phyloP scores from a whole-genome alignment of 805 yeast genomes.

The Monosporozyma aerobia region DNA sequence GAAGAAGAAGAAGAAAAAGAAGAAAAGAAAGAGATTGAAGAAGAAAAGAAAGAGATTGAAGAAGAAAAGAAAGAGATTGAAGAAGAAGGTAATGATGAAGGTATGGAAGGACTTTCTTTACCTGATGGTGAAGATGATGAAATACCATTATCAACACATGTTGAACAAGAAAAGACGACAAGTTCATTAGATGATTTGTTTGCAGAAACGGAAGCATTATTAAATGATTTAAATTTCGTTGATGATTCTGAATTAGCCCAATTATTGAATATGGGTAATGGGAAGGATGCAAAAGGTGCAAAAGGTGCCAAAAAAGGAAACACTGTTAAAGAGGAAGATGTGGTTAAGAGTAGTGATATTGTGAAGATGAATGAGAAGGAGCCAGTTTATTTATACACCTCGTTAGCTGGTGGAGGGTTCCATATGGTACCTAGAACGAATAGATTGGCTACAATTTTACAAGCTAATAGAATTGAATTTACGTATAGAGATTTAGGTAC shows the following conservation, averaged over 20 bases:
- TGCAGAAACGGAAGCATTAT: constrained; percentile 27
- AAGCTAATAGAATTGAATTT: constrained; percentile 62
- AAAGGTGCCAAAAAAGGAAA: neutral
- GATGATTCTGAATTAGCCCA: constrained; percentile 17
- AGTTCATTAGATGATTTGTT: constrained; percentile 10
- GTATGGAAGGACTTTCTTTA: too few species aligned
- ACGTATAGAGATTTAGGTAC: constrained; percentile 75
- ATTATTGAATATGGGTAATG: constrained; percentile 6
- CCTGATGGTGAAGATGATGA: neutral
- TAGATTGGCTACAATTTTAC: constrained; percentile 61
- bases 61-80: neutral
- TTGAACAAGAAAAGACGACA: neutral
- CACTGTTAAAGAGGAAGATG: neutral
- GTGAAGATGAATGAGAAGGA: constrained; percentile 32
- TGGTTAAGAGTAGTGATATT: constrained; percentile 12
- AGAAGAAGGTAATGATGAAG: too few species aligned
- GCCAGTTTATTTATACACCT: constrained; percentile 73
- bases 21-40: too few species aligned
- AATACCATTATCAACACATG: neutral
- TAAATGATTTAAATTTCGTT: constrained; percentile 20
- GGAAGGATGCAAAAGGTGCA: neutral
- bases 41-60: neutral
- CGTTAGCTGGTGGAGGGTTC: constrained; percentile 78
- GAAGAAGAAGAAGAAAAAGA: too few species aligned
- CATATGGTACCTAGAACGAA: constrained; percentile 72